Base-by-base conservation (phyloP, 805 yeast species). In the Myxozyma nipponensis region DNA sequence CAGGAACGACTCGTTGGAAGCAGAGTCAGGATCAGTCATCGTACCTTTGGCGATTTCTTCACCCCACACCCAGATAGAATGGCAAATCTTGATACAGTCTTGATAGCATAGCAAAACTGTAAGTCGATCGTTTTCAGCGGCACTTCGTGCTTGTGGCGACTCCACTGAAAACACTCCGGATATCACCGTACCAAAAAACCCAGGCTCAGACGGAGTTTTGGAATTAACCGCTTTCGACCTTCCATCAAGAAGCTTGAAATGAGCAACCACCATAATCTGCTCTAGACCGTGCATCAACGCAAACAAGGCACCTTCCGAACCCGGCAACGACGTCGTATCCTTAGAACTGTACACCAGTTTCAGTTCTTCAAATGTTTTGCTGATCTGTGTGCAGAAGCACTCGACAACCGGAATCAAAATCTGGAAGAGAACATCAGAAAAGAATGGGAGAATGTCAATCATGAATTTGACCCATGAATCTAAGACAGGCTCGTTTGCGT, bases 141-240 rank as follows among this genome's bases (percentile, higher is more conserved):
- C 74, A 18, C 77, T 68, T 46, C 77, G 46, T 13, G 66, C 59
- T 18, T 73, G 71, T 4, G 52, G 60, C 7, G 86, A 73, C 56
- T 86, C 95, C 13, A 81, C 78, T 48, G 79, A 83, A 62, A 86
- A 84, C 0, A 86, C 95, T 1, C 93, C 93, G 55, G 83, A 85
- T 47, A 86, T 84, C 22, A 71, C 71, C 37, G 61, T 67, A 7
- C 68, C 47, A 60, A 85, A 72, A 66, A 83, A 77, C 19, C 87
- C 78, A 22, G 76, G 64, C 38, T 77, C 79, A 7, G 52, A 50
- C 1, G 60, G 63, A 51, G 37, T 52, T 56, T 44, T 47, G 15
- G 56, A 30, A 32, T 56, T 57, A 5, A 28, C 32, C 7, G 54
- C 43, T 30, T 43, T 49, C n/a, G 52, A 37, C 44, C 52, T 58